Conservation (phyloP, 1,284 basidiomycete genomes). For the Vanrija pseudolonga region DNA sequence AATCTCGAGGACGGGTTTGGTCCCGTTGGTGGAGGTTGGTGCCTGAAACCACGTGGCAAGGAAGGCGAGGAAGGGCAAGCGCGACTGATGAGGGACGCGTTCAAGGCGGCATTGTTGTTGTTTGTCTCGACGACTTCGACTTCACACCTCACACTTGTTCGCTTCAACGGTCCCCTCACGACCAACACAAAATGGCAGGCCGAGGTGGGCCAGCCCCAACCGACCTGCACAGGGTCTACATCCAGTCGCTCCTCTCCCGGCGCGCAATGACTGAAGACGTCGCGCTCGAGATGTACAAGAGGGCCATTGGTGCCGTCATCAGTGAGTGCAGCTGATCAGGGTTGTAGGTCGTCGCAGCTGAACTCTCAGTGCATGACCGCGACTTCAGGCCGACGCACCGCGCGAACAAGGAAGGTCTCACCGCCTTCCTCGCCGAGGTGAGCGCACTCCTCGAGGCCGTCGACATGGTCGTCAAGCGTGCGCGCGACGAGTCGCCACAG, state of each 20-base stretch:
- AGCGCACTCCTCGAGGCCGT: constrained; percentile 28
- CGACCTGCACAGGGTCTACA: constrained; percentile 40
- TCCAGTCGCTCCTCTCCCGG: constrained; percentile 41
- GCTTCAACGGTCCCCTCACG: neutral
- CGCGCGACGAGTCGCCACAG: constrained; percentile 28
- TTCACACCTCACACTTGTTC: neutral
- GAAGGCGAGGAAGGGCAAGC: too few species aligned
- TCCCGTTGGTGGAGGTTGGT: neutral
- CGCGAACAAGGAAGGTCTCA: constrained; percentile 21
- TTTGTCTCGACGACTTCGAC: neutral
- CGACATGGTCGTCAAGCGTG: constrained; percentile 30
- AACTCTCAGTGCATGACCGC: constrained; percentile 22
- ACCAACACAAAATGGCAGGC: constrained; percentile 7
- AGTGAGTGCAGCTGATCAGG: constrained; percentile 10
- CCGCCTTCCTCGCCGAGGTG: constrained; percentile 31
- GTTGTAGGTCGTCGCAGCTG: neutral
- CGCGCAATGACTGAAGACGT: constrained; percentile 33
- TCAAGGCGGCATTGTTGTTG: neutral
- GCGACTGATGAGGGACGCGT: too few species aligned
- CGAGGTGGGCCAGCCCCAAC: constrained; percentile 13
- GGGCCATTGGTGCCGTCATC: constrained; percentile 30
- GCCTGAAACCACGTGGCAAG: too few species aligned
- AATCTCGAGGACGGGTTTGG: constrained; percentile 1
- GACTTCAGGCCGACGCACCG: constrained; percentile 25
- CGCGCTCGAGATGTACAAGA: constrained; percentile 41